Evolutionary conservation across 805 yeast genomes (phyloP).

Genomic region (Yarrowia alimentaria): DNA sequence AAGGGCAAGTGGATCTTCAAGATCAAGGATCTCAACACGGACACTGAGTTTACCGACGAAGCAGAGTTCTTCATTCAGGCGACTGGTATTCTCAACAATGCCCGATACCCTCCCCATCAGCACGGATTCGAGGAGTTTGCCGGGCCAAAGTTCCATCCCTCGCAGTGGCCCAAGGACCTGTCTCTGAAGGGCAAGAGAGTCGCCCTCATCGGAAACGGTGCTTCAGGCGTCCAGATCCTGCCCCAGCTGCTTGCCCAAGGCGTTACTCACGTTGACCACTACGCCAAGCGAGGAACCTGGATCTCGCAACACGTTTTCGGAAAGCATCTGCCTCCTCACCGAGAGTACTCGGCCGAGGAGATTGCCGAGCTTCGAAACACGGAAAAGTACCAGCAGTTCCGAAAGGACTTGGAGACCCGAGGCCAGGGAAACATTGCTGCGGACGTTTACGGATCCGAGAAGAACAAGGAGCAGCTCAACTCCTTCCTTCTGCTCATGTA

Average conservation of each 20-base stretch:
- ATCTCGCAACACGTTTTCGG: conserved; percentile 29
- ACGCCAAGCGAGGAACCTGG: conserved; percentile 26
- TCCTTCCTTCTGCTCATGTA: conserved; percentile 21
- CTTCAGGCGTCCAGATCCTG: conserved; percentile 29
- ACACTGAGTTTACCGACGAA: conserved; percentile 30
- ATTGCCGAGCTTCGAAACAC: conserved; percentile 31
- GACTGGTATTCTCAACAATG: conserved; percentile 26
- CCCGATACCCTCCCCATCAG: conserved; percentile 25
- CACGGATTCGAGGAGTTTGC: conserved; percentile 24
- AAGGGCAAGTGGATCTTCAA: conserved; percentile 26
- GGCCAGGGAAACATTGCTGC: conserved; percentile 24
- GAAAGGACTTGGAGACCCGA: conserved; percentile 33
- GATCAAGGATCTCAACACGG: conserved; percentile 28
- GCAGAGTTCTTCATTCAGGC: conserved; percentile 28
- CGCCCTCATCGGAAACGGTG: conserved; percentile 29
- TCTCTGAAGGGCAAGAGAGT: conserved; percentile 29
- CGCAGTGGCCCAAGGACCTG: conserved; percentile 29
- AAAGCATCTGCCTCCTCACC: conserved; percentile 31
- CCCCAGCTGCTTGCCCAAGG: conserved; percentile 33
- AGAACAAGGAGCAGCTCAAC: conserved; percentile 15
- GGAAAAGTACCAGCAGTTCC: conserved; percentile 31
- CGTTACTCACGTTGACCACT: conserved; percentile 30
- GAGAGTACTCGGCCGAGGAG: conserved; percentile 32
- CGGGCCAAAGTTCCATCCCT: conserved; percentile 29
- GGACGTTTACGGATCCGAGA: conserved; percentile 21